These are phyloP conservation scores for Casaregolazyma lundiana DNA, from an alignment of 1,139 yeast genomes.

Conservation along the genomic window DNA sequence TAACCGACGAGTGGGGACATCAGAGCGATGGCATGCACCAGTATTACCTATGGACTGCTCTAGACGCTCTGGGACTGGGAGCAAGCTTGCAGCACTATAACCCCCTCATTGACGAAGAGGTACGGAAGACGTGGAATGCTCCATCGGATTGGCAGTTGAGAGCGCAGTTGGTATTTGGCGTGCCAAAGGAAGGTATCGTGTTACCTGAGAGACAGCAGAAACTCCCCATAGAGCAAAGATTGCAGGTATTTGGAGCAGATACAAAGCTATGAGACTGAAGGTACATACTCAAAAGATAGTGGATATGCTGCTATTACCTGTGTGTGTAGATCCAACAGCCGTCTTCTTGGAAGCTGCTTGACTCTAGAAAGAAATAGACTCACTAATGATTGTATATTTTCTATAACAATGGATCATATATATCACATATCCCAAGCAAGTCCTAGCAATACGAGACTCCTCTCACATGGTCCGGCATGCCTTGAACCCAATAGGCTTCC, in stretches of 20 bases:
- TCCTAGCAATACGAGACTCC: too few relatives aligned
- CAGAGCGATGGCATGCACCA: constrained; percentile 46
- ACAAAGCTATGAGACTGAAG: neutral
- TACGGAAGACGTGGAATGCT: constrained; percentile 34
- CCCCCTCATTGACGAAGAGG: constrained; percentile 38
- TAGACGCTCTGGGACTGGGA: constrained; percentile 41
- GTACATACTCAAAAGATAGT: too few relatives aligned
- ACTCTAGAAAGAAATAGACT: too few relatives aligned
- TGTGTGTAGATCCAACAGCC: too few relatives aligned
- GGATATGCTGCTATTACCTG: too few relatives aligned
- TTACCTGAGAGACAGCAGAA: constrained; percentile 7
- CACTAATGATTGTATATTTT: too few relatives aligned
- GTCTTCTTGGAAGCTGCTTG: too few relatives aligned
- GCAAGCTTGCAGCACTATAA: constrained; percentile 48
- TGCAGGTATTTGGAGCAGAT: neutral
- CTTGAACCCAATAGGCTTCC: too few relatives aligned
- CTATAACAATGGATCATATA: too few relatives aligned
- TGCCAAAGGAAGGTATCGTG: constrained; percentile 27
- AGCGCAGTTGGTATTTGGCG: constrained; percentile 46
- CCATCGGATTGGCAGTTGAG: constrained; percentile 41
- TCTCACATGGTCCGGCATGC: too few relatives aligned
- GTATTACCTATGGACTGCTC: constrained; percentile 41
- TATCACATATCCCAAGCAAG: too few relatives aligned
- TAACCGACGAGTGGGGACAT: constrained; percentile 43
- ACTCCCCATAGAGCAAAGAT: constrained; percentile 2